These are phyloP conservation scores for Aschersonia sp. DNA, from an alignment of 2,329 filamentous ascomycete species.

Conservation along the genomic window DNA sequence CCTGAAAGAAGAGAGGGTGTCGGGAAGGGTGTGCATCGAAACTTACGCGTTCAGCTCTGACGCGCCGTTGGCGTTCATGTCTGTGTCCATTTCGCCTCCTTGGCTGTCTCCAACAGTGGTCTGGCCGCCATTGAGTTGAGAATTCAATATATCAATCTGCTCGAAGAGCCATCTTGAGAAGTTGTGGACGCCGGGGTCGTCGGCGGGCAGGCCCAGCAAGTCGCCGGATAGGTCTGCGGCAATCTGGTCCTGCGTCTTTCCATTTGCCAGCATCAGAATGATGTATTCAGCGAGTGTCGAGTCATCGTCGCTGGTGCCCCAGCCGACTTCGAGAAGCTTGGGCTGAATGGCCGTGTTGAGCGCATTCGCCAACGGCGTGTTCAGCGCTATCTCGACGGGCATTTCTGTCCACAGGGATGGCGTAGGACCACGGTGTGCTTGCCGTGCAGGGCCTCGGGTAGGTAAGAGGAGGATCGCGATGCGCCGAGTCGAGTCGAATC, in stretches of 20 bases:
- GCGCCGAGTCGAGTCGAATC: background rate
- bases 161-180: slow-evolving; percentile 93
- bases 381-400: slow-evolving; percentile 61
- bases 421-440: background rate
- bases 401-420: slow-evolving; percentile 35
- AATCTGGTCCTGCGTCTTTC: slow-evolving; percentile 83
- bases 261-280: slow-evolving; percentile 90
- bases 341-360: slow-evolving; percentile 73
- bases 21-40: too few relatives aligned
- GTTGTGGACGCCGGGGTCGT: slow-evolving; percentile 67
- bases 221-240: slow-evolving; percentile 78
- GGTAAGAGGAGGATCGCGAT: background rate
- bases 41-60: slow-evolving; percentile 46
- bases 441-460: background rate
- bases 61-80: slow-evolving; percentile 49
- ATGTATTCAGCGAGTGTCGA: slow-evolving; percentile 91
- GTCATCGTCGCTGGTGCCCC: slow-evolving; percentile 64
- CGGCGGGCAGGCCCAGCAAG: slow-evolving; percentile 65
- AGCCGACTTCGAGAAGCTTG: slow-evolving; percentile 85
- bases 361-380: slow-evolving; percentile 72
- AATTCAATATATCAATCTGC: slow-evolving; percentile 56
- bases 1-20: background rate
- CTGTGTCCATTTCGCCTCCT: slow-evolving; percentile 44
- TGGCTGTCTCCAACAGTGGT: slow-evolving; percentile 13
- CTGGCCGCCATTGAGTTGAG: slow-evolving; percentile 41